Evolutionary conservation across 352 stramenopile genomes (phyloP).

Genomic region (Phytophthora fragariaefolia): DNA sequence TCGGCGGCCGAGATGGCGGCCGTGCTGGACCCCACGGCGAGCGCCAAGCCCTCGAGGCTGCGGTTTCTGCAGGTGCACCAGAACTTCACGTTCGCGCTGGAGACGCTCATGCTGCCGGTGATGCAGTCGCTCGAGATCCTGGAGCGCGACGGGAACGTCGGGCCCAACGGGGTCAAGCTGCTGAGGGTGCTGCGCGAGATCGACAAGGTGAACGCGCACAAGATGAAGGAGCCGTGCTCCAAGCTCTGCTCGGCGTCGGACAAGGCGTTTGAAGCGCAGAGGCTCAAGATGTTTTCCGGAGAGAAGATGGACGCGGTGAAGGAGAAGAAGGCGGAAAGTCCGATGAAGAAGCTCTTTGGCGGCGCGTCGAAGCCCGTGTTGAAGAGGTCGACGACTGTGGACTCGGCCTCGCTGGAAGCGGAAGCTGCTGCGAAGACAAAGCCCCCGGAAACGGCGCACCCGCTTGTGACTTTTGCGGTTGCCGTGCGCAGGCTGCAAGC

Average conservation of each 20-base stretch:
- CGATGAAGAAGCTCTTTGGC: conserved; percentile 32
- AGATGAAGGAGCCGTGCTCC: conserved; percentile 41
- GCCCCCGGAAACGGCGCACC: conserved; percentile 9
- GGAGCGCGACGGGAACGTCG: conserved; percentile 48
- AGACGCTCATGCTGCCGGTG: conserved; percentile 69
- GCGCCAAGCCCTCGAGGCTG: conserved; percentile 37
- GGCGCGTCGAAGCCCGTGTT: conserved; percentile 21
- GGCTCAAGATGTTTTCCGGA: conserved; percentile 52
- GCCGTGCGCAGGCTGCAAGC: conserved; percentile 41
- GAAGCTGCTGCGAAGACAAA: conserved; percentile 29
- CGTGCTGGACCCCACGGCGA: conserved; percentile 41
- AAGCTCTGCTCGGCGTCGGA: conserved; percentile 50
- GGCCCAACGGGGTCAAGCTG: conserved; percentile 53
- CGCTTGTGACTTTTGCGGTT: conserved; percentile 40
- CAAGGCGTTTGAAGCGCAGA: conserved; percentile 61
- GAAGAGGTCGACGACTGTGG: conserved; percentile 34
- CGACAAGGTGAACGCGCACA: conserved; percentile 38
- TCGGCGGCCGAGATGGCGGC: conserved; percentile 56
- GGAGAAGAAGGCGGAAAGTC: conserved; percentile 9
- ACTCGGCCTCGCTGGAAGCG: conserved; percentile 39
- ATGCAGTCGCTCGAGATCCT: conserved; percentile 62
- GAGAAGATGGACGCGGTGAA: conserved; percentile 12
- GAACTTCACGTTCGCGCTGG: conserved; percentile 71
- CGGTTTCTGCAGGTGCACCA: conserved; percentile 70
- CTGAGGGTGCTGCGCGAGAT: conserved; percentile 54